Conservation (phyloP, 73 alveolate genomes). For the Paraurostyla sp. region DNA sequence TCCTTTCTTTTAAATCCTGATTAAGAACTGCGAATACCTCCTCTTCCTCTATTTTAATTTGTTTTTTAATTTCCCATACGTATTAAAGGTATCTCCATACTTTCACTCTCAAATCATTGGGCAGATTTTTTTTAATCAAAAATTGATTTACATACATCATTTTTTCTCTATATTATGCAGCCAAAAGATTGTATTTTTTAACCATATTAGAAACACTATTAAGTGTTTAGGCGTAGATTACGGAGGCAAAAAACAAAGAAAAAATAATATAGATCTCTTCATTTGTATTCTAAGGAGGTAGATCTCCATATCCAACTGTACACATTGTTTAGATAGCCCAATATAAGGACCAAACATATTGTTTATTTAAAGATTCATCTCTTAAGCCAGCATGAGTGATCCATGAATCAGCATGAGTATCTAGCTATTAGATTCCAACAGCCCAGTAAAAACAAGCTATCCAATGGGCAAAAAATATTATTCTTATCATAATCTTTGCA, state of each 20-base stretch:
- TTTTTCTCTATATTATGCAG: slow-evolving; percentile 72
- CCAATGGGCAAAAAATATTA: slow-evolving; percentile 81
- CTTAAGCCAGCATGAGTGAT: background rate
- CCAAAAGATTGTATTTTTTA: slow-evolving; percentile 42
- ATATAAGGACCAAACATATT: slow-evolving; percentile 79
- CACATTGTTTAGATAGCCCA: slow-evolving; percentile 93
- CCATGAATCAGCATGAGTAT: slow-evolving; percentile 55
- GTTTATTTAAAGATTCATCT: slow-evolving; percentile 58
- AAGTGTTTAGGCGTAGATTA: slow-evolving; percentile 69
- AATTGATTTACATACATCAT: slow-evolving; percentile 75
- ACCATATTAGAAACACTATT: slow-evolving; percentile 60
- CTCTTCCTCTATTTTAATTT: slow-evolving; percentile 71
- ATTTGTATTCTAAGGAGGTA: slow-evolving; percentile 81
- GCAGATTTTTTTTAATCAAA: slow-evolving; percentile 61
- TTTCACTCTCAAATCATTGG: slow-evolving; percentile 64
- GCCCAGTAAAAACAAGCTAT: slow-evolving; percentile 77
- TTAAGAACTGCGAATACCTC: slow-evolving; percentile 70
- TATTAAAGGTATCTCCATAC: slow-evolving; percentile 70
- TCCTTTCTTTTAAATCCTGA: slow-evolving; percentile 70
- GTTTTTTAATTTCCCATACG: slow-evolving; percentile 68
- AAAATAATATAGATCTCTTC: slow-evolving; percentile 79
- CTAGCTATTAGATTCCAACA: slow-evolving; percentile 57
- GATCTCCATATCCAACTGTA: slow-evolving; percentile 95
- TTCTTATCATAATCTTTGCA: slow-evolving; percentile 46
- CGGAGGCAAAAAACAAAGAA: slow-evolving; percentile 70